Base-by-base conservation (phyloP, 768 basidiomycete genomes). In the Hericium erinaceus region DNA sequence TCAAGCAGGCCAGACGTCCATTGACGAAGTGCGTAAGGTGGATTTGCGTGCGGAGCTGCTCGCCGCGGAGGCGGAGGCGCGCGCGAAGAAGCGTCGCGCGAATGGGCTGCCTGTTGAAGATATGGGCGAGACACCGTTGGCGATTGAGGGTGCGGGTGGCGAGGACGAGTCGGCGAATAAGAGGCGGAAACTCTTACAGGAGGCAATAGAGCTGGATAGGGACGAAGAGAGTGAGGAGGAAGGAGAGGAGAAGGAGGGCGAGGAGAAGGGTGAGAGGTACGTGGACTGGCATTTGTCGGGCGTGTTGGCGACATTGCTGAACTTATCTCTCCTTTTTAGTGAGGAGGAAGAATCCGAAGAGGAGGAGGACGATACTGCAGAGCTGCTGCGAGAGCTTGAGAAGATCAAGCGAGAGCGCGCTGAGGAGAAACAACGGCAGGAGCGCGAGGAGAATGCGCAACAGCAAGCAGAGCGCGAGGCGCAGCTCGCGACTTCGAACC, bases 371-470 rank as follows among this genome's bases (percentile, higher is more conserved):
- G 92, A 95, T 55, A 92, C 93, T 0, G 93, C 93, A 0, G 95
- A 97, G 65, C 78, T 99, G 22, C 76, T 99, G 60, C 85, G 93
- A 24, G 97, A 99, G 69, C 78, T 99, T n/a, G 95, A 97, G 72
- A 98, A 95, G 75, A 98, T 98, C 64, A 98, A 97, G 72, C 86
- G 86, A 50, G 95, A 98, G 67, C 80, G 95, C 10, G 95, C 95
- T 11, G 95, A 89, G 65, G 97, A 98, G 72, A 93, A 93, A 67
- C 87, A 80, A 39, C 78, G 89, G 48, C 76, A 83, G 69, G 95
- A 97, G 46, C 77, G 77, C 44, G 92, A 92, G 66, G 80, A 88
- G 63, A 79, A 82, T 7, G 88, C 78, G 1, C 70, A 77, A 15
- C 70, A 77, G 9, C 80, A 80, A 22, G 80, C 83, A 38, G 73